Conservation (phyloP, 1,284 basidiomycete species). For the Waitea zeae region DNA sequence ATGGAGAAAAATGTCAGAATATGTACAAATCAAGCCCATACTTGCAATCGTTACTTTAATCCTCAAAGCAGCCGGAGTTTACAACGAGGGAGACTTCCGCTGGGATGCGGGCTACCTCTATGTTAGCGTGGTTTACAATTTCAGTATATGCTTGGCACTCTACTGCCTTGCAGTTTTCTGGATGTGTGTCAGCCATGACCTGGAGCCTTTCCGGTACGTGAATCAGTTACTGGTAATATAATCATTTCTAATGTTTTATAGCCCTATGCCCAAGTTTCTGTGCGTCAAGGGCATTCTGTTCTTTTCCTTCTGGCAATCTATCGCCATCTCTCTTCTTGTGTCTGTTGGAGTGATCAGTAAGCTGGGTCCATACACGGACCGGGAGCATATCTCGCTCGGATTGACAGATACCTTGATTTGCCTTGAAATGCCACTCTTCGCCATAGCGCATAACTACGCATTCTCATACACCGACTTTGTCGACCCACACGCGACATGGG, state of each 20-base stretch:
- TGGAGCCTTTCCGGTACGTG: conserved; percentile 83
- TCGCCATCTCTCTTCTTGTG: conserved; percentile 78
- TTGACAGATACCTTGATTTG: conserved; percentile 85
- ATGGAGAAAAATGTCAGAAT: conserved; percentile 62
- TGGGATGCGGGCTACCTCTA: conserved; percentile 85
- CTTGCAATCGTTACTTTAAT: conserved; percentile 76
- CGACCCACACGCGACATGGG: conserved; percentile 44
- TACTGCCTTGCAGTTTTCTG: conserved; percentile 93
- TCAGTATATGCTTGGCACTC: conserved; percentile 55
- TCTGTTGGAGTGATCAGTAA: conserved; percentile 60
- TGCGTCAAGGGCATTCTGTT: conserved; percentile 97
- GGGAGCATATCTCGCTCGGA: conserved; percentile 82
- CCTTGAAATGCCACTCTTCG: conserved; percentile 96
- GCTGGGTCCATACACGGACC: conserved; percentile 78
- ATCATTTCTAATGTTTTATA: conserved; percentile 10
- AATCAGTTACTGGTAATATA: too few species aligned
- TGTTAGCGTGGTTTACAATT: conserved; percentile 70
- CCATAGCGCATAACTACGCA: conserved; percentile 82
- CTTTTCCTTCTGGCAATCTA: conserved; percentile 96
- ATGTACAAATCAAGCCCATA: conserved; percentile 91
- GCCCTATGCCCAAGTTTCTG: conserved; percentile 84
- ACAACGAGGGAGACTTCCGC: conserved; percentile 79
- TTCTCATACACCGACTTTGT: conserved; percentile 79
- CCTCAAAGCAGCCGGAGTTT: conserved; percentile 76
- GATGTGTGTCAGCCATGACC: conserved; percentile 74